Conservation (phyloP, 257 asterid species). For the Plectranthus barbatus region DNA sequence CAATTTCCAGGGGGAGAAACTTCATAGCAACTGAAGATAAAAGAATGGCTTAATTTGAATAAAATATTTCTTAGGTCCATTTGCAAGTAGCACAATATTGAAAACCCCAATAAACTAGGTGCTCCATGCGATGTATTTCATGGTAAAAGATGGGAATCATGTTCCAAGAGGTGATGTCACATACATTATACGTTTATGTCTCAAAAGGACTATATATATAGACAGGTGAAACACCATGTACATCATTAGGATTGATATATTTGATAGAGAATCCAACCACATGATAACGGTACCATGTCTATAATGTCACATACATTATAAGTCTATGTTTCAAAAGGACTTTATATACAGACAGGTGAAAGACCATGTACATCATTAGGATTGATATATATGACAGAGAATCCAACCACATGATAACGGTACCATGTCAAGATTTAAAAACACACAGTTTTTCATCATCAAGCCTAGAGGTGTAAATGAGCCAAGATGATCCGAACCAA, state of each 20-base stretch:
- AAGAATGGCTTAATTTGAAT: neutral
- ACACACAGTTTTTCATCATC: too few species aligned
- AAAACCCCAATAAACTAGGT: neutral
- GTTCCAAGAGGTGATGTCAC: too few species aligned
- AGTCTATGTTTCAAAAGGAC: neutral
- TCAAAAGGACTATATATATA: neutral
- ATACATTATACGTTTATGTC: neutral
- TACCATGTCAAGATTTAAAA: neutral
- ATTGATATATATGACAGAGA: neutral
- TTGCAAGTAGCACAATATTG: neutral
- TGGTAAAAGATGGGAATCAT: neutral
- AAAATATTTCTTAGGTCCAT: neutral
- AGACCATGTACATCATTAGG: neutral
- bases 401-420: neutral
- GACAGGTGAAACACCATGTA: neutral
- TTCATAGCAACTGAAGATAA: constrained; percentile 9
- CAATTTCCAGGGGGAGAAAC: constrained; percentile 1
- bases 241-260: neutral
- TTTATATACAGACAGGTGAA: neutral
- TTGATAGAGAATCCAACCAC: too few species aligned
- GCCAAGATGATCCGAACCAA: too few species aligned
- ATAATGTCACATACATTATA: too few species aligned
- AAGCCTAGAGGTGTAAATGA: too few species aligned
- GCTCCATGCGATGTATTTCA: neutral
- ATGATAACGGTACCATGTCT: too few species aligned